phyloP scores from a whole-genome alignment of 176 grass and related monocot species.

The Saccharum officinarum region DNA sequence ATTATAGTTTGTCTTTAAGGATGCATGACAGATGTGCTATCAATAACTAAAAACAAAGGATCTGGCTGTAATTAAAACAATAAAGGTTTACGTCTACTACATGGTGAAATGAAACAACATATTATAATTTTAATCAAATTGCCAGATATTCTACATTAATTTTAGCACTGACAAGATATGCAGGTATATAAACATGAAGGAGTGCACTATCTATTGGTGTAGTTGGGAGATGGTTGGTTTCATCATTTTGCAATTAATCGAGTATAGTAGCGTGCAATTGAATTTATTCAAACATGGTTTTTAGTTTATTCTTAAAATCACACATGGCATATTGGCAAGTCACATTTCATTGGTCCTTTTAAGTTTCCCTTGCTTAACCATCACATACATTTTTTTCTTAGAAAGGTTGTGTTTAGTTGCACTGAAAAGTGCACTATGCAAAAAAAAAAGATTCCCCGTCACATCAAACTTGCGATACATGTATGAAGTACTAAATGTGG shows the following conservation, averaged over 20 bases:
- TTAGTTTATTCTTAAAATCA: neutral
- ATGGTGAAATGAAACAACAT: neutral
- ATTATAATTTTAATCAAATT: neutral
- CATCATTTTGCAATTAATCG: neutral
- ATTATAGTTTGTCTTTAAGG: constrained; percentile 3
- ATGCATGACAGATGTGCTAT: neutral
- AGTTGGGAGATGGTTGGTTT: neutral
- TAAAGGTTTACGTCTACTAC: no score
- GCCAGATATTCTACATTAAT: neutral
- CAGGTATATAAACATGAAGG: neutral
- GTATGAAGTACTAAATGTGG: no score
- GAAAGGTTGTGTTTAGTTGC: no score
- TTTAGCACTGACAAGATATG: neutral
- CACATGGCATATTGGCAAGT: neutral
- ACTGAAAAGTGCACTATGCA: no score
- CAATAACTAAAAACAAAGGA: neutral
- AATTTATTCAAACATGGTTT: neutral
- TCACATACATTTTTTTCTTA: neutral
- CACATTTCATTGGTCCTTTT: neutral
- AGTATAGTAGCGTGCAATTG: neutral
- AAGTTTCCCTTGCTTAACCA: neutral
- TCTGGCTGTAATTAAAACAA: neutral
- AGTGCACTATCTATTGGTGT: neutral
- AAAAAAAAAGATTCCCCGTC: no score
- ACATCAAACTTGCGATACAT: no score